These are phyloP conservation scores for Solanum piurae DNA, from an alignment of 257 asterid species.

Conservation along the genomic window DNA sequence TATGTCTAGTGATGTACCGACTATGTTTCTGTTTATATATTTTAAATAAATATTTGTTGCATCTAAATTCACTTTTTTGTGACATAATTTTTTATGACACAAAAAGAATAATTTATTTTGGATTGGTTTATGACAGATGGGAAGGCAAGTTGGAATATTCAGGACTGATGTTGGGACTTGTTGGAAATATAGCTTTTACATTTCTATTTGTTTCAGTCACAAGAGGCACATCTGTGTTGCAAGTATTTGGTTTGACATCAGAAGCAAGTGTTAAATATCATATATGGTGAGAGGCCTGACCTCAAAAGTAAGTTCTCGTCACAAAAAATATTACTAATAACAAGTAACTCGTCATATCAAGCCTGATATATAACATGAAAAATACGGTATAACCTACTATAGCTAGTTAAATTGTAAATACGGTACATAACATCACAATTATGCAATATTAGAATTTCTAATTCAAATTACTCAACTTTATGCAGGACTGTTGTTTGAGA, in stretches of 20 bases:
- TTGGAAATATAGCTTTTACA: slow-evolving; percentile 44
- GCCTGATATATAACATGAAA: background rate
- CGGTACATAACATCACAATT: background rate
- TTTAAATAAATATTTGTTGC: too few relatives aligned
- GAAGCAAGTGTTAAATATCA: slow-evolving; percentile 76
- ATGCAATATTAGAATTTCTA: background rate
- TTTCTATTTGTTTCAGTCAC: slow-evolving; percentile 86
- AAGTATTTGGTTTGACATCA: slow-evolving; percentile 59
- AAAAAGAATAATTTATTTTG: background rate
- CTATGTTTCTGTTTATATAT: too few relatives aligned
- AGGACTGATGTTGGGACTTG: slow-evolving; percentile 47
- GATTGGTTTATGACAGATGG: slow-evolving; percentile 41
- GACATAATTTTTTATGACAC: too few relatives aligned
- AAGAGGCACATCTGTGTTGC: slow-evolving; percentile 66
- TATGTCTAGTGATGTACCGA: too few relatives aligned
- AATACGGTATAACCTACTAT: background rate
- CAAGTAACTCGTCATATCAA: background rate
- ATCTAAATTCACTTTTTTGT: too few relatives aligned
- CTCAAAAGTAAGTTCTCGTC: slow-evolving; percentile 45
- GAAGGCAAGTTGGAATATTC: slow-evolving; percentile 41
- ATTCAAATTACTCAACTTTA: background rate
- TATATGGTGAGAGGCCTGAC: slow-evolving; percentile 70
- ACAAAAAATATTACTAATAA: background rate
- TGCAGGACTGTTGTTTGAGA: slow-evolving; percentile 48
- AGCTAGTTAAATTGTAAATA: background rate